phyloP scores from a whole-genome alignment of 352 stramenopile species.

The Phytophthora pseudosyringae region DNA sequence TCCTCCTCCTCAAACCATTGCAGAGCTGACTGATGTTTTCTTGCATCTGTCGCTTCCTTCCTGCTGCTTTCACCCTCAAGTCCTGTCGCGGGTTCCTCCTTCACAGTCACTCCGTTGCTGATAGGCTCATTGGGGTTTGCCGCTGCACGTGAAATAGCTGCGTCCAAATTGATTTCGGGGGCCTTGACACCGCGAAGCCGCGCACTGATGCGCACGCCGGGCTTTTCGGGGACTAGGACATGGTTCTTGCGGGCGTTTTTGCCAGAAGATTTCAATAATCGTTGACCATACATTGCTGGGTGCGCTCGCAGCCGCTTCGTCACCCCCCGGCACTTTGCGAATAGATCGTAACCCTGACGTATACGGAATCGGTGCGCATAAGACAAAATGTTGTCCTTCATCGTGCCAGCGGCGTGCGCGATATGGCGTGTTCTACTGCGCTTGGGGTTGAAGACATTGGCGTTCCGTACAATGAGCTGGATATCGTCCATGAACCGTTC shows the following conservation, averaged over 20 bases:
- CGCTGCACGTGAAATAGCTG: slow-evolving; percentile 17
- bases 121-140: slow-evolving; percentile 8
- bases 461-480: slow-evolving; percentile 88
- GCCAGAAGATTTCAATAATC: slow-evolving; percentile 19
- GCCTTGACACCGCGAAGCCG: slow-evolving; percentile 57
- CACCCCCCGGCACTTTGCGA: slow-evolving; percentile 85
- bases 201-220: slow-evolving; percentile 39
- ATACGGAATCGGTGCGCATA: slow-evolving; percentile 89
- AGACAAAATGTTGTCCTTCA: slow-evolving; percentile 91
- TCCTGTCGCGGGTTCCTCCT: slow-evolving; percentile 28
- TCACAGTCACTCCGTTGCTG: slow-evolving; percentile 27
- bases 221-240: slow-evolving; percentile 18
- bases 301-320: slow-evolving; percentile 67
- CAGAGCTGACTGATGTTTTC: slow-evolving; percentile 6
- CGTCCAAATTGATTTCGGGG: slow-evolving; percentile 40
- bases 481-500: slow-evolving; percentile 91
- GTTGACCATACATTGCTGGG: slow-evolving; percentile 48
- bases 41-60: slow-evolving; percentile 4
- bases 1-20: slow-evolving; percentile 54
- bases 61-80: not conserved
- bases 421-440: slow-evolving; percentile 76
- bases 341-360: slow-evolving; percentile 89
- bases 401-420: slow-evolving; percentile 78
- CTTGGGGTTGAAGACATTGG: slow-evolving; percentile 91
- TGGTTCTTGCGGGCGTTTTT: slow-evolving; percentile 24